Evolutionary conservation across 345 rosid genomes (phyloP).

Genomic region (Aquilaria malaccensis): DNA sequence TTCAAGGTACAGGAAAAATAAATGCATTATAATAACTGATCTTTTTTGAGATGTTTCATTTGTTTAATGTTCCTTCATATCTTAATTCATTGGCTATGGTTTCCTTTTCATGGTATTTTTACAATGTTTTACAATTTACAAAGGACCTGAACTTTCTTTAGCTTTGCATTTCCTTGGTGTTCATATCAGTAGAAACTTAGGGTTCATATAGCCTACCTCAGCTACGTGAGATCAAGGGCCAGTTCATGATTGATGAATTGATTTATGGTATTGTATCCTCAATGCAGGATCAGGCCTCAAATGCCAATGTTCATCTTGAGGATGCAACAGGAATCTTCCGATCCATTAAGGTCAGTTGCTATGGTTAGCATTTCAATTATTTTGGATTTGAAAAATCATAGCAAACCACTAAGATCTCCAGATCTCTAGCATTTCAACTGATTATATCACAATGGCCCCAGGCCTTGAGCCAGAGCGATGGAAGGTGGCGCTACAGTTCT

Average conservation of each 20-base stretch:
- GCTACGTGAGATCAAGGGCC: too few species aligned
- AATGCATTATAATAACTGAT: background rate
- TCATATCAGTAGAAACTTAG: background rate
- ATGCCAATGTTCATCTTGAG: constrained; percentile 51
- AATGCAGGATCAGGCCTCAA: constrained; percentile 57
- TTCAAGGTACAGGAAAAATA: constrained; percentile 52
- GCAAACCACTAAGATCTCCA: background rate
- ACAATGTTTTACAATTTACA: background rate
- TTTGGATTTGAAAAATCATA: background rate
- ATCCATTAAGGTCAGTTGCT: constrained; percentile 69
- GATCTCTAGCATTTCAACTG: background rate
- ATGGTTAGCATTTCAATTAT: background rate
- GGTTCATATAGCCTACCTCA: too few species aligned
- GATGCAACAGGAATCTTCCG: constrained; percentile 71
- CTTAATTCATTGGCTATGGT: background rate
- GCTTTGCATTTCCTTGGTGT: constrained; percentile 1
- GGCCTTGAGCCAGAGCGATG: constrained; percentile 95
- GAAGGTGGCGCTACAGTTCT: constrained; percentile 85
- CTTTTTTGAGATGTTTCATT: background rate
- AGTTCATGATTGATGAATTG: background rate
- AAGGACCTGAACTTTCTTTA: background rate
- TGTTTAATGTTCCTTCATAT: background rate
- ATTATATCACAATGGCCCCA: constrained; percentile 24
- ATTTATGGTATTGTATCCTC: background rate
- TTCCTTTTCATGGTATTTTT: background rate